Conservation (phyloP, 169 alveolate genomes). For the Haemoproteus tartakovskyi region DNA sequence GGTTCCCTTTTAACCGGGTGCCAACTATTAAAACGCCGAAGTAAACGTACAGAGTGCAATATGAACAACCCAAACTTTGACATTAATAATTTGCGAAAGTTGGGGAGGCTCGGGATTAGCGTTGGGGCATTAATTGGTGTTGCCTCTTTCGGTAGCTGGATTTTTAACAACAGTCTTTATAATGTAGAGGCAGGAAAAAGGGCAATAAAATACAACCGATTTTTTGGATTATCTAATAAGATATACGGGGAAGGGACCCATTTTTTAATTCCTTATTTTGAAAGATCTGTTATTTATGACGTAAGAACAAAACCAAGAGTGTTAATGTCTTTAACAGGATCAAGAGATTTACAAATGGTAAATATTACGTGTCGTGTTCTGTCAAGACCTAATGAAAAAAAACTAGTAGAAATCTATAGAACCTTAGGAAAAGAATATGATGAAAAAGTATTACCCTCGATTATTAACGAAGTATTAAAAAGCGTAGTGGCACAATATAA, state of each 20-base stretch:
- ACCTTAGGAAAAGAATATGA: constrained; percentile 93
- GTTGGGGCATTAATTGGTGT: constrained; percentile 52
- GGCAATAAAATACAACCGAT: constrained; percentile 88
- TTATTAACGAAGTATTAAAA: constrained; percentile 94
- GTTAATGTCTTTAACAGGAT: constrained; percentile 92
- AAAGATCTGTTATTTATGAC: constrained; percentile 93
- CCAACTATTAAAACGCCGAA: too few relatives aligned
- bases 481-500: constrained; percentile 95
- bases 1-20: too few relatives aligned
- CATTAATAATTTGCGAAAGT: constrained; percentile 18
- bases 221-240: constrained; percentile 76
- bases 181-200: constrained; percentile 94
- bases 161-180: constrained; percentile 66
- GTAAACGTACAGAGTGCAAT: too few relatives aligned
- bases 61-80: constrained; percentile 51
- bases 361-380: constrained; percentile 90
- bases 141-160: constrained; percentile 61
- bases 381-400: constrained; percentile 88
- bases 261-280: constrained; percentile 92
- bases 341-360: constrained; percentile 79
- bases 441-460: constrained; percentile 95
- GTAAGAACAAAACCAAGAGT: constrained; percentile 91
- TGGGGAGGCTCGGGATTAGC: constrained; percentile 47
- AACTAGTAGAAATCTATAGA: constrained; percentile 83
- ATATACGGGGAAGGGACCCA: constrained; percentile 96